Evolutionary conservation across 257 asterid species (phyloP).

Genomic region (Rhazya stricta): DNA sequence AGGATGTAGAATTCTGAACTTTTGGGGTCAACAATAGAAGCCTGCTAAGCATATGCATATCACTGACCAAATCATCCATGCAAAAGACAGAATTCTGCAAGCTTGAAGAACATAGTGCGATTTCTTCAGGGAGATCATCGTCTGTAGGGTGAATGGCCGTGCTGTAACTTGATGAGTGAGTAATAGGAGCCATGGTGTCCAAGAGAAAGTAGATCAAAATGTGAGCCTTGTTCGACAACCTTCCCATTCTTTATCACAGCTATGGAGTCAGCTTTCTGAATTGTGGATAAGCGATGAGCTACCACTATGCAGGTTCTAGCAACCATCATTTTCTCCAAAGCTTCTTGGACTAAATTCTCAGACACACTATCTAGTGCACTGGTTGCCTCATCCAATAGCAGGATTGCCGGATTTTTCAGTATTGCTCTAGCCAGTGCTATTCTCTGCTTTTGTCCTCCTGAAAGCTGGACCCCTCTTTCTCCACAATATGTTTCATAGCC

Average conservation of each 20-base stretch:
- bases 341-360: slow-evolving; percentile 57
- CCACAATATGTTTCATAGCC: slow-evolving; percentile 70
- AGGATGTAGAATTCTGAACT: not conserved
- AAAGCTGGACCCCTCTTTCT: slow-evolving; percentile 66
- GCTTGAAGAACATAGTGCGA: not conserved
- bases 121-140: not conserved
- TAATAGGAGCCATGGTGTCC: slow-evolving; percentile 51
- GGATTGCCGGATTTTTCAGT: slow-evolving; percentile 62
- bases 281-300: slow-evolving; percentile 67
- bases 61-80: not conserved
- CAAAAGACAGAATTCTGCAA: not conserved
- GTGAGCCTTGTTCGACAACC: slow-evolving; percentile 70
- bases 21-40: not conserved
- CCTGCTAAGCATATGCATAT: not conserved
- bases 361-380: slow-evolving; percentile 64
- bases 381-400: slow-evolving; percentile 75
- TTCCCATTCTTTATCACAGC: slow-evolving; percentile 58
- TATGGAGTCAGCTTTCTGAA: slow-evolving; percentile 54
- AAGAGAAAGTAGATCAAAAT: slow-evolving; percentile 36
- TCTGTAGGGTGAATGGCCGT: slow-evolving; percentile 23
- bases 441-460: slow-evolving; percentile 79
- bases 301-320: slow-evolving; percentile 56
- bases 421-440: slow-evolving; percentile 68
- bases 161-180: slow-evolving; percentile 46
- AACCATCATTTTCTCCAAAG: slow-evolving; percentile 59